Evolutionary conservation across 2,329 filamentous ascomycete genomes (phyloP), one percentile per base, ranked within the genome.

Genomic region (Fusarium miscanthi): DNA sequence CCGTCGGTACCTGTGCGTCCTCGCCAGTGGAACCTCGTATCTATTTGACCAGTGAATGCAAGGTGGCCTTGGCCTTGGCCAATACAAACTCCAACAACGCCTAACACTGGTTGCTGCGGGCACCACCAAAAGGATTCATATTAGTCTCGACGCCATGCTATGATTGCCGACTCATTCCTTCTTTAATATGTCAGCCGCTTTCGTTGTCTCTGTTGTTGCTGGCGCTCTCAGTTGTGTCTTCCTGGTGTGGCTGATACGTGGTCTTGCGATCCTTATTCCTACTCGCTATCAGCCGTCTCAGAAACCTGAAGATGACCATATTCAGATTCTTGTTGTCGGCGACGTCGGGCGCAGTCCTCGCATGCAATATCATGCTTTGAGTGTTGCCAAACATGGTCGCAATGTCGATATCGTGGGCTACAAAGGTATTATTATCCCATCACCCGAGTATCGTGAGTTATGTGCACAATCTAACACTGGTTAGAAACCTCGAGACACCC

Each of bases 311-410:
- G 80, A 84, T 72, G 82, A 85, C 45, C 84, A 84, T 67, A 79
- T 95, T 46, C 94, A 97, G 81, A 90, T 99, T 58, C 87, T 99
- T 21, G 96, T 99, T 23, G 88, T 99, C 33, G 96, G 96, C 48
- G 96, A 99, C 79, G 95, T 99, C 80, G 96, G 96, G 42, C 90
- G 95, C 49, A 98, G 95, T 80, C 96, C 96, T 54, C 94, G 96
- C 63, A 99, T 99, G 95, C 95, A 98, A 80, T 98, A 99, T 78
- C 96, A 99, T 87, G 95, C 95, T 25, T 85, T 97, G 75, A 98
- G 95, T 80, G 91, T 98, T 77, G 94, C 94, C 43, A 93, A 91
- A 77, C 91, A 94, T 78, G 94, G 94, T 30, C 92, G 91, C 11
- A 87, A 87, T 38, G 95, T 98, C 25, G 91, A 95, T 79, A 84